Evolutionary conservation across 495 filamentous ascomycete species (phyloP), one percentile per base, ranked within the genome.

Genomic region (Xylaria telfairii): DNA sequence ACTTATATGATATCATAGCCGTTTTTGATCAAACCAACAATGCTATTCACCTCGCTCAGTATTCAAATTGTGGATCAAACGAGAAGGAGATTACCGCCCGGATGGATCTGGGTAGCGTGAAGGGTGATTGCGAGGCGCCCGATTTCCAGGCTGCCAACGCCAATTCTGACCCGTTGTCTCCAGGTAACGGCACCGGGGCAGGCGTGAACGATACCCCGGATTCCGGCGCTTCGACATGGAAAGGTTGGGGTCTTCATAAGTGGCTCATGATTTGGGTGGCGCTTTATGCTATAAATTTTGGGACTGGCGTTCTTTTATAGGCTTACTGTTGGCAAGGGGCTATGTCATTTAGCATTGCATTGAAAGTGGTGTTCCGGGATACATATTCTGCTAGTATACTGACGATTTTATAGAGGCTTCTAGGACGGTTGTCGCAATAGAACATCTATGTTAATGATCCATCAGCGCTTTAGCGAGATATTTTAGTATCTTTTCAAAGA

Each of bases 11-110:
- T n/a, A 41, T 51, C 41, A 37, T 46, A 85, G 83, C 79, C 32
- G 83, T 85, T 32, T 84, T 86, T 64, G 84, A 86, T 51, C 81
- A 84, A 57, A 81, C 83, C 41, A 80, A 79, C 51, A 73, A 83
- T 72, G 75, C 76, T 8, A 76, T 85, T 28, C 83, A 82, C 74
- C 69, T 86, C 64, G 75, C 84, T 8, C 84, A 83, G 51, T 84
- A 84, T 34, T 63, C 75, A 10, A 84, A 83, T 74, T 86, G 84
- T 69, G 84, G 81, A n/a, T 76, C 75, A 41, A 79, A 78, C 19
- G 74, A 76, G 68, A 63, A 69, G 13, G 71, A 76, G 68, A 77
- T 80, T 64, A 74, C 73, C 26, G 30, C 57, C 7, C 34, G 47
- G 42, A 76, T 66, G 46, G 61, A 75, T 61, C 68, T 77, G 64